phyloP scores from a whole-genome alignment of 495 filamentous ascomycete genomes.

The Aspergillus incahuasiensis region DNA sequence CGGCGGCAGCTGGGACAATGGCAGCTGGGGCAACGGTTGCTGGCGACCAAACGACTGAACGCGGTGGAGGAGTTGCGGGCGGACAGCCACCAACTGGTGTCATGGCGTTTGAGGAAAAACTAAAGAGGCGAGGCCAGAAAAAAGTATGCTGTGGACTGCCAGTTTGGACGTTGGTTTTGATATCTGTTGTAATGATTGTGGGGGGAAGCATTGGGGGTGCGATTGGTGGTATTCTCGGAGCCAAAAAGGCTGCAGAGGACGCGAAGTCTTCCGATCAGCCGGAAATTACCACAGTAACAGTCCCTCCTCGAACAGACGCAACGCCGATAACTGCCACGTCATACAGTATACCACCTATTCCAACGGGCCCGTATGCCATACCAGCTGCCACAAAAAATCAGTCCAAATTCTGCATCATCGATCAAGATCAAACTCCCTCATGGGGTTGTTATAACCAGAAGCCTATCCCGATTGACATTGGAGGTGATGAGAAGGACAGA shows the following conservation, averaged over 20 bases:
- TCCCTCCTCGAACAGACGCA: conserved; percentile 59
- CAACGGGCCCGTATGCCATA: conserved; percentile 61
- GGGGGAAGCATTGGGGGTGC: conserved; percentile 53
- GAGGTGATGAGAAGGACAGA: conserved; percentile 16
- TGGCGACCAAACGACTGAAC: conserved; percentile 9
- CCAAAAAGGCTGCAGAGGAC: conserved; percentile 35
- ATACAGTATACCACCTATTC: conserved; percentile 51
- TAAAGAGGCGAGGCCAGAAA: conserved; percentile 54
- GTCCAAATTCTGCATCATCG: conserved; percentile 63
- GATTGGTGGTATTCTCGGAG: conserved; percentile 54
- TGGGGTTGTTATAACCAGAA: conserved; percentile 60
- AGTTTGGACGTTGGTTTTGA: conserved; percentile 61
- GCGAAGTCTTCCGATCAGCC: conserved; percentile 11
- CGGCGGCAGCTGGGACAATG: background rate
- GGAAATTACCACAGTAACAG: conserved; percentile 46
- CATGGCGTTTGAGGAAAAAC: conserved; percentile 49
- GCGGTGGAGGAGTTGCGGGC: conserved; percentile 1
- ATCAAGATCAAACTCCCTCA: conserved; percentile 53
- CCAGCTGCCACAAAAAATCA: conserved; percentile 52
- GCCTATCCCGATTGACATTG: conserved; percentile 39
- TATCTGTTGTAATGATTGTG: conserved; percentile 50
- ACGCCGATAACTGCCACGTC: conserved; percentile 56
- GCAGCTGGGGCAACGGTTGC: conserved; percentile 14
- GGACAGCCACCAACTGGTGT: conserved; percentile 27
- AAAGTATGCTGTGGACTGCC: conserved; percentile 61